Percentiles rank a stretch among this genome's conserved stretches.
Evolutionary conservation across 768 basidiomycete genomes (phyloP).

Genomic region (Pleurotus cornucopiae): DNA sequence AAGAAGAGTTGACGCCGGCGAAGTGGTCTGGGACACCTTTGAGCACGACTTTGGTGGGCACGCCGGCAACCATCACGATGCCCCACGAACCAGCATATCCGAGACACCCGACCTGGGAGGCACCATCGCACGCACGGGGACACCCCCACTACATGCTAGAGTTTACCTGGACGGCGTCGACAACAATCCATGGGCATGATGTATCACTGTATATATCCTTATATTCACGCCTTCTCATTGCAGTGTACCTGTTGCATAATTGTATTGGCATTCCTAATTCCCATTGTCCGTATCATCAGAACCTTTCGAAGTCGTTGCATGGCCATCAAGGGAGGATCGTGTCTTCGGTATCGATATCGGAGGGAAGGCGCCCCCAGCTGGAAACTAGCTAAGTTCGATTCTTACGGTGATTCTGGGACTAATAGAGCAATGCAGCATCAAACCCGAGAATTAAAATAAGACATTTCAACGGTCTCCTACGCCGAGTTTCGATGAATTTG

Average conservation of each 20-base stretch:
- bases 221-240: conserved; percentile 9
- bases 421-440: too few species aligned
- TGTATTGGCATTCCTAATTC: conserved; percentile 11
- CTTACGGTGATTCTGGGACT: too few species aligned
- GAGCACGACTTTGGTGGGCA: conserved; percentile 25
- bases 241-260: conserved; percentile 7
- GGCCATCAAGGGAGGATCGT: neutral
- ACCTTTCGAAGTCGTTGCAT: neutral
- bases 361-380: too few species aligned
- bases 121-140: conserved; percentile 29
- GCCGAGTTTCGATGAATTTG: too few species aligned
- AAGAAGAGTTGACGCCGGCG: conserved; percentile 33
- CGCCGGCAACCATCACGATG: conserved; percentile 2
- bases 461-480: too few species aligned
- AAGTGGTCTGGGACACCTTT: conserved; percentile 29
- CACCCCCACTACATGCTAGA: conserved; percentile 44
- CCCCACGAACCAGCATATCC: neutral
- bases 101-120: conserved; percentile 11
- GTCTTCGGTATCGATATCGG: too few species aligned
- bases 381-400: too few species aligned
- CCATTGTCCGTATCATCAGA: neutral
- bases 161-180: conserved; percentile 30
- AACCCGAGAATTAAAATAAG: too few species aligned
- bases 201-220: conserved; percentile 10
- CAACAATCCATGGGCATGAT: conserved; percentile 59